These are phyloP conservation scores for Clathrus columnatus DNA, from an alignment of 768 basidiomycete species.

Conservation along the genomic window DNA sequence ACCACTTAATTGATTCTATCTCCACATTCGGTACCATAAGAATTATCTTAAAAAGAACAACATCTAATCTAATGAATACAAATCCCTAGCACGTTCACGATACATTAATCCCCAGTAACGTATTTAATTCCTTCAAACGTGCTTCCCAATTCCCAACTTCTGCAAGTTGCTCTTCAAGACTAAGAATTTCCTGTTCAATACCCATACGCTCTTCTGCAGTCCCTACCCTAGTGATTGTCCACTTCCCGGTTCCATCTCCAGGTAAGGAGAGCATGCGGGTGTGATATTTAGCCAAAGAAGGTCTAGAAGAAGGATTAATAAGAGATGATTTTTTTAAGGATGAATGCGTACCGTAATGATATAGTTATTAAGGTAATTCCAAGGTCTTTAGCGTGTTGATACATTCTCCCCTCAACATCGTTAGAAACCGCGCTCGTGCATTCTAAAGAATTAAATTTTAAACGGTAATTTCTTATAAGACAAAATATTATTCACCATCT, in stretches of 20 bases:
- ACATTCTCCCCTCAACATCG: slow-evolving; percentile 94
- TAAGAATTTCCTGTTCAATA: slow-evolving; percentile 63
- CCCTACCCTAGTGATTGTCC: slow-evolving; percentile 65
- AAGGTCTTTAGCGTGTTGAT: slow-evolving; percentile 80
- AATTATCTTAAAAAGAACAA: too few species aligned
- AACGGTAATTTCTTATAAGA: neutral
- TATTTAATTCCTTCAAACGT: slow-evolving; percentile 56
- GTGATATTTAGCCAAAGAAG: slow-evolving; percentile 83
- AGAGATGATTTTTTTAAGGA: neutral
- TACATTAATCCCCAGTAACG: slow-evolving; percentile 32
- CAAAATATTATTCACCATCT: slow-evolving; percentile 50
- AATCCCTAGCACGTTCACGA: too few species aligned
- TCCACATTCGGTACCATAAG: too few species aligned
- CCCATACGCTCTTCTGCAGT: slow-evolving; percentile 68
- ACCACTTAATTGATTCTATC: too few species aligned
- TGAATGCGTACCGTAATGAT: slow-evolving; percentile 56
- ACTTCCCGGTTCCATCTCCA: slow-evolving; percentile 62
- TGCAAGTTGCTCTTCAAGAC: slow-evolving; percentile 53
- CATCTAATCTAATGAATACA: too few species aligned
- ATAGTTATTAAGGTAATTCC: slow-evolving; percentile 93
- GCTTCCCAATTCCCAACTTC: slow-evolving; percentile 71
- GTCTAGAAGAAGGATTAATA: slow-evolving; percentile 34
- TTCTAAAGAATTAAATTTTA: slow-evolving; percentile 39
- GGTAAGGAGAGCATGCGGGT: slow-evolving; percentile 71
- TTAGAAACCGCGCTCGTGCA: slow-evolving; percentile 94